Percentiles rank a stretch among this genome's conserved stretches.
Conservation (phyloP, 2,329 filamentous ascomycete genomes). For the Cytospora piceicola region DNA sequence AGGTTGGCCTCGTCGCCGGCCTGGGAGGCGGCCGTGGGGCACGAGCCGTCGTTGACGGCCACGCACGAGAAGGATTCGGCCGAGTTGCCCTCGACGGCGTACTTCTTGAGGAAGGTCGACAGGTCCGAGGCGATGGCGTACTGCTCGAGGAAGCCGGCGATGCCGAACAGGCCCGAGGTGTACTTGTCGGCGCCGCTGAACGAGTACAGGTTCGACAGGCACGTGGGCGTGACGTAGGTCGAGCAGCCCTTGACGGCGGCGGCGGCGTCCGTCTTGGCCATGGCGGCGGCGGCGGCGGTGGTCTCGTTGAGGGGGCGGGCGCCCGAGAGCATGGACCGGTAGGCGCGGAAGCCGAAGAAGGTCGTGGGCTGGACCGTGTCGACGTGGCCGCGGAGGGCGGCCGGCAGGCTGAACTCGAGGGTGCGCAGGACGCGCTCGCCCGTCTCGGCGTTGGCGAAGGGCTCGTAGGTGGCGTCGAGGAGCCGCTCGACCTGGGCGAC, state of each 20-base stretch:
- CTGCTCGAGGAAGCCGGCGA: slow-evolving; percentile 28
- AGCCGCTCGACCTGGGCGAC: slow-evolving; percentile 45
- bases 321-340: slow-evolving; percentile 21
- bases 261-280: not conserved
- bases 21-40: slow-evolving; percentile 41
- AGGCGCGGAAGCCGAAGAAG: slow-evolving; percentile 29
- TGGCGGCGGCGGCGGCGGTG: not conserved
- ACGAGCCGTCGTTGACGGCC: slow-evolving; percentile 42
- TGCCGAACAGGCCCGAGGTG: slow-evolving; percentile 22
- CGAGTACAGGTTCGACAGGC: slow-evolving; percentile 51
- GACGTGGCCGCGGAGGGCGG: slow-evolving; percentile 22
- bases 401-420: slow-evolving; percentile 27
- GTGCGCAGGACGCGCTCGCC: slow-evolving; percentile 29
- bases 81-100: slow-evolving; percentile 18
- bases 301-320: slow-evolving; percentile 16
- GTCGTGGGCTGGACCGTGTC: slow-evolving; percentile 30
- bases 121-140: slow-evolving; percentile 45
- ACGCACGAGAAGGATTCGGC: slow-evolving; percentile 53
- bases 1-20: slow-evolving; percentile 62
- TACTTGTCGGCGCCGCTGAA: slow-evolving; percentile 47
- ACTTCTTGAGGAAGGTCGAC: slow-evolving; percentile 18
- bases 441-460: slow-evolving; percentile 35
- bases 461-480: slow-evolving; percentile 34
- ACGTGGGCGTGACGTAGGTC: slow-evolving; percentile 45
- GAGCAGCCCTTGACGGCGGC: slow-evolving; percentile 34